Conservation (phyloP, 2,329 filamentous ascomycete species). For the Alternaria longipes region DNA sequence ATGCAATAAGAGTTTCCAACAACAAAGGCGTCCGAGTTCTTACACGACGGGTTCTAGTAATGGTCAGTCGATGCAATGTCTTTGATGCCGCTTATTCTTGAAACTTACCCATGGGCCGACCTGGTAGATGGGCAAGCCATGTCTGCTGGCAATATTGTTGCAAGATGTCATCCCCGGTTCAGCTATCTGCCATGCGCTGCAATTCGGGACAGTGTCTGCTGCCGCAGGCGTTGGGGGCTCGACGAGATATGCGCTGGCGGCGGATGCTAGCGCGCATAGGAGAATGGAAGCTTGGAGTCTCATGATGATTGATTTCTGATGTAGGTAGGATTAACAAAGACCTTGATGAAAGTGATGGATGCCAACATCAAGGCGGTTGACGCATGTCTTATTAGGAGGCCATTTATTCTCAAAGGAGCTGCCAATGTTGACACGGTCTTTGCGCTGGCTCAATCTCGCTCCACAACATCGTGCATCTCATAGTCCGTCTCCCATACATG, state of each 20-base stretch:
- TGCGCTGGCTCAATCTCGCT: neutral
- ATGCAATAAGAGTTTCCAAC: neutral
- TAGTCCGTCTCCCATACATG: neutral
- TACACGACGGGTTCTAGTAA: neutral
- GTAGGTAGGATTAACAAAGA: neutral
- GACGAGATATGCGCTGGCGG: neutral
- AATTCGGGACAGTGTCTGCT: neutral
- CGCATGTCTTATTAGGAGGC: neutral
- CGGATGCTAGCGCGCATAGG: neutral
- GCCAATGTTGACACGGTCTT: neutral
- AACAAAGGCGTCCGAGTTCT: neutral
- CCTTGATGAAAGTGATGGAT: neutral
- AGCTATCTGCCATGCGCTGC: neutral
- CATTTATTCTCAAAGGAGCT: neutral
- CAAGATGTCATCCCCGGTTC: neutral
- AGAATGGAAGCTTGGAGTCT: neutral
- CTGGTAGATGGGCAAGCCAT: neutral
- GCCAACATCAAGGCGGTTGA: neutral
- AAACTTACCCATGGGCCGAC: neutral
- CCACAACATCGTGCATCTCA: neutral
- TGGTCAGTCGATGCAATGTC: neutral
- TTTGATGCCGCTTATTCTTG: neutral
- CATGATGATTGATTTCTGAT: neutral
- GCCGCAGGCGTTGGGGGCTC: neutral
- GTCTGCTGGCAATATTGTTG: neutral